A percentile compares a stretch with the other conserved stretches of the same genome.
Evolutionary conservation across 2,329 filamentous ascomycete genomes (phyloP).

Genomic region (Fusarium sp.): DNA sequence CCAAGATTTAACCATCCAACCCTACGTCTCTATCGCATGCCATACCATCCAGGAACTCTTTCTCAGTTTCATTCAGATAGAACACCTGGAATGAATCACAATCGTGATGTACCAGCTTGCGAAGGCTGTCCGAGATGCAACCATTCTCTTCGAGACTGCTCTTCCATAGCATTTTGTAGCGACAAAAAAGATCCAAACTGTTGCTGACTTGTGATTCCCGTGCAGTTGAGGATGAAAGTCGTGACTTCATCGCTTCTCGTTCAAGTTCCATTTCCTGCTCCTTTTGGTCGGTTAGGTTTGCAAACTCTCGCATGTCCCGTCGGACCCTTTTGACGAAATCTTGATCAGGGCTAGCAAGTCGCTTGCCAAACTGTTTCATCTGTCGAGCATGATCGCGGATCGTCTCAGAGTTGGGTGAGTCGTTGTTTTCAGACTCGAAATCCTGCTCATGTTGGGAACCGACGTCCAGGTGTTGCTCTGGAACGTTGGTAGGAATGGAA

Average conservation of each 20-base stretch:
- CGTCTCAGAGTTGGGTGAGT: background rate
- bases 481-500: background rate
- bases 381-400: background rate
- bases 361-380: fast-evolving
- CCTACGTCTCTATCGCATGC: background rate
- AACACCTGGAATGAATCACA: fast-evolving
- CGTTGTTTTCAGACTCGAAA: background rate
- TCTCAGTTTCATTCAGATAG: background rate
- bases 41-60: background rate
- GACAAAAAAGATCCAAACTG: background rate
- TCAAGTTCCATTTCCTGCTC: background rate
- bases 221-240: background rate
- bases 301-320: fast-evolving
- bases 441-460: fast-evolving
- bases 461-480: background rate
- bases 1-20: too few relatives aligned
- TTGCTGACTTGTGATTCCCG: background rate
- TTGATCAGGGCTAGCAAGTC: fast-evolving
- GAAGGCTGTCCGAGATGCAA: background rate
- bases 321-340: fast-evolving
- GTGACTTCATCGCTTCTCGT: background rate
- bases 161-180: background rate
- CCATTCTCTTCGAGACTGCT: fast-evolving
- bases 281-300: fast-evolving
- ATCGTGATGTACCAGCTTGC: background rate